phyloP scores from a whole-genome alignment of 2,329 filamentous ascomycete genomes.

The Aspergillus sp. region DNA sequence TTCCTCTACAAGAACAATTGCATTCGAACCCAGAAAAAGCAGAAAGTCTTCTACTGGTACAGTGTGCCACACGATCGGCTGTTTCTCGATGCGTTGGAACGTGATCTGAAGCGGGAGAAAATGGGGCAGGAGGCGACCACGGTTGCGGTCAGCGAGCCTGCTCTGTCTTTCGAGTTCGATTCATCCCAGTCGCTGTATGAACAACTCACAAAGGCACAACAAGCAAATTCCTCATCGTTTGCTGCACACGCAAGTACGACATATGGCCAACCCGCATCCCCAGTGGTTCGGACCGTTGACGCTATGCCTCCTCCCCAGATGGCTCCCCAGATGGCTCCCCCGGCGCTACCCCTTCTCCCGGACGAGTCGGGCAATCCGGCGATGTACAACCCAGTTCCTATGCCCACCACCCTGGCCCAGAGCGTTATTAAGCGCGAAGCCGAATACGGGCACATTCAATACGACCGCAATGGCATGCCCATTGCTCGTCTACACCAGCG shows the following conservation, averaged over 20 bases:
- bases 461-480: constrained; percentile 88
- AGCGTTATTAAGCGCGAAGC: constrained; percentile 84
- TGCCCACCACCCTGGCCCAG: constrained; percentile 68
- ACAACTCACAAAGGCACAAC: constrained; percentile 98
- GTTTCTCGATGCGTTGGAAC: constrained; percentile 95
- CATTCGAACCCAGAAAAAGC: constrained; percentile 99
- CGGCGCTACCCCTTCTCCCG: constrained; percentile 57
- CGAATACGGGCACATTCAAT: constrained; percentile 79
- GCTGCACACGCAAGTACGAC: constrained; percentile 71
- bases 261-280: constrained; percentile 74
- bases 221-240: constrained; percentile 97
- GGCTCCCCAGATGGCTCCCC: constrained; percentile 76
- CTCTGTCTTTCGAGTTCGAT: constrained; percentile 97
- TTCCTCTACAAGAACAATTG: constrained; percentile 99
- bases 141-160: constrained; percentile 93
- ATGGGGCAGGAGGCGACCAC: constrained; percentile 99
- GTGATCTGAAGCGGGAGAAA: constrained; percentile 98
- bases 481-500: constrained; percentile 82
- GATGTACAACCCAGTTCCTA: constrained; percentile 71
- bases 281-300: constrained; percentile 86
- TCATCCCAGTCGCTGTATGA: constrained; percentile 98
- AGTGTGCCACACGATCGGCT: constrained; percentile 96
- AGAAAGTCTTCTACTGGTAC: constrained; percentile 99
- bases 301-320: constrained; percentile 87
- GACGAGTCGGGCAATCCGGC: constrained; percentile 66